A percentile compares a stretch with the other conserved stretches of the same genome.
Evolutionary conservation across 805 yeast species (phyloP).

Genomic region (Ogataea henricii): DNA sequence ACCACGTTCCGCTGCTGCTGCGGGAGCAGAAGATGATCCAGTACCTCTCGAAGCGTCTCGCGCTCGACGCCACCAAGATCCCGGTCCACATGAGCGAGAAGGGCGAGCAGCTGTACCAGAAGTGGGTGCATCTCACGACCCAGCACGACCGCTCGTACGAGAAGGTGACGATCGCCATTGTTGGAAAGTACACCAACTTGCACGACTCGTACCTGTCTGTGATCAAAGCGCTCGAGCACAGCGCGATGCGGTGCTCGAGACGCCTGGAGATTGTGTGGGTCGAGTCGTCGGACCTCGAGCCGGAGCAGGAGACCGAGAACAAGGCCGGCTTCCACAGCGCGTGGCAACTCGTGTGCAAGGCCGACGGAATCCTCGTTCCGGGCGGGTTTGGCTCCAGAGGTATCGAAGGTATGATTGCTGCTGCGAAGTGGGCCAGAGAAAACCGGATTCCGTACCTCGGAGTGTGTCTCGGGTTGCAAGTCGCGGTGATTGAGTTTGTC

Average conservation of each 20-base stretch:
- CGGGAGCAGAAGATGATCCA: constrained; percentile 83
- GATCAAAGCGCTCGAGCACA: constrained; percentile 92
- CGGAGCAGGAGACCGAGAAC: constrained; percentile 58
- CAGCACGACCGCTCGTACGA: constrained; percentile 82
- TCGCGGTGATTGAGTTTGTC: constrained; percentile 92
- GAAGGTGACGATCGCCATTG: constrained; percentile 90
- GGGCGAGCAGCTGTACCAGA: constrained; percentile 69
- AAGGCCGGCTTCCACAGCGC: constrained; percentile 88
- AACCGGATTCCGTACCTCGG: constrained; percentile 93
- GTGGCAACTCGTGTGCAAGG: constrained; percentile 90
- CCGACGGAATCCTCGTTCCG: constrained; percentile 96
- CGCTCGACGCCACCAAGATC: constrained; percentile 50
- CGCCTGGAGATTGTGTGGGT: constrained; percentile 92
- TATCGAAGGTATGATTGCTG: constrained; percentile 96
- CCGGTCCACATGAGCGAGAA: constrained; percentile 52
- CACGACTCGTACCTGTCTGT: constrained; percentile 95
- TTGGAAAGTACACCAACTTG: constrained; percentile 94
- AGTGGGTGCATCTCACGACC: constrained; percentile 80
- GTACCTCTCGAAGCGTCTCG: constrained; percentile 68
- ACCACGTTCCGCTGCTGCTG: constrained; percentile 92
- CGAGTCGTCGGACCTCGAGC: constrained; percentile 89
- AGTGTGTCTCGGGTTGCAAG: constrained; percentile 95
- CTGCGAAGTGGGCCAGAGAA: constrained; percentile 98
- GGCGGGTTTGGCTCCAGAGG: constrained; percentile 99
- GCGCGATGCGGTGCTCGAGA: constrained; percentile 86